Evolutionary conservation across 176 grass and related monocot genomes (phyloP).

Genomic region (Tillandsia leiboldiana): DNA sequence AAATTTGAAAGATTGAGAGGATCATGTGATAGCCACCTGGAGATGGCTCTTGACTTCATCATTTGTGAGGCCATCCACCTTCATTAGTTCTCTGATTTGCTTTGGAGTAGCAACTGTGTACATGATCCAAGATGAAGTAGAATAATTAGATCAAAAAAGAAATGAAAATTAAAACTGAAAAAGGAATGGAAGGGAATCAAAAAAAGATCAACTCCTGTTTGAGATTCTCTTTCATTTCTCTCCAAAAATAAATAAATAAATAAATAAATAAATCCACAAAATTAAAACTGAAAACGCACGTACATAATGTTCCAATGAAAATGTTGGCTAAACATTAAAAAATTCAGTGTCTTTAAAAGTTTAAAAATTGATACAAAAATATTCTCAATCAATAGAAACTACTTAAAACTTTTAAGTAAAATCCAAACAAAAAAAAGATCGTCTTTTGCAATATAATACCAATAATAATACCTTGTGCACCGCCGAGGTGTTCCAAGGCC

Average conservation of each 20-base stretch:
- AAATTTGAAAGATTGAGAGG: not conserved
- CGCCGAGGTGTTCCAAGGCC: slow-evolving; percentile 68
- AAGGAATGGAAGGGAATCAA: not conserved
- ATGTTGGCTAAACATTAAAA: too few relatives aligned
- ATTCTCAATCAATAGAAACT: not conserved
- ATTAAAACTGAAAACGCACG: not conserved
- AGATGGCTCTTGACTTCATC: slow-evolving; percentile 4
- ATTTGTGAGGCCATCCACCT: slow-evolving; percentile 3
- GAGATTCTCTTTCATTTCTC: not conserved
- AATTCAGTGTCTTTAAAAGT: too few relatives aligned
- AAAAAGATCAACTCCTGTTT: not conserved
- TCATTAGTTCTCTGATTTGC: slow-evolving; percentile 4
- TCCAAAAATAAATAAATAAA: not conserved
- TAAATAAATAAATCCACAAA: not conserved
- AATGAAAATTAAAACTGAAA: not conserved
- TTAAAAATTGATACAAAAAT: too few relatives aligned
- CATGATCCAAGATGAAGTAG: not conserved
- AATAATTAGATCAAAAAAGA: not conserved
- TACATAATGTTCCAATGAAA: too few relatives aligned
- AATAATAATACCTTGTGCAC: slow-evolving; percentile 55
- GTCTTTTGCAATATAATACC: not conserved
- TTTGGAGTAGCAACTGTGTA: slow-evolving; percentile 2
- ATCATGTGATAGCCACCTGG: not conserved
- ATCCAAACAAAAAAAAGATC: not conserved
- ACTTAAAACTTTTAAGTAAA: not conserved